Evolutionary conservation across 73 alveolate genomes (phyloP), one percentile per base, ranked within the genome.

Genomic region (Effrenium voratum): DNA sequence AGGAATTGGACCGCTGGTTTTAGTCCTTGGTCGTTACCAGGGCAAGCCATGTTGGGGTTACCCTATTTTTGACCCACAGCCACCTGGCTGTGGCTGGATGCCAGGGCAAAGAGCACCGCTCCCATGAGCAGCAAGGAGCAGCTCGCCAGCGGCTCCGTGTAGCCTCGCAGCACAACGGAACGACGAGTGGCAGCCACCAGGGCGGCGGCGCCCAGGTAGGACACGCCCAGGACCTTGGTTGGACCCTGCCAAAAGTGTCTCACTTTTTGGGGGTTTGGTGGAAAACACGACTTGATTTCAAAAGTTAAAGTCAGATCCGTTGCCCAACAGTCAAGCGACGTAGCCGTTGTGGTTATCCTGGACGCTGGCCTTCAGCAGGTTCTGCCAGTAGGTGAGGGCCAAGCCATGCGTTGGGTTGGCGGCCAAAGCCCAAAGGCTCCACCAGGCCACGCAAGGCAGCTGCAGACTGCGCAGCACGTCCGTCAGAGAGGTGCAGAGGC

Each of bases 171-270:
- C 32, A 82, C 19, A 12, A 60, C 36, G 26, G 92, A 82, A 49
- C 92, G 46, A 50, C 92, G 92, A n/a, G 70, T 49, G 32, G 73
- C 92, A n/a, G 92, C 92, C 38, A 82, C 92, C 72, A 82, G 52
- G 3, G 19, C 34, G 3, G 92, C 92, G 49, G 92, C 92, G 2
- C 50, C 92, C 73, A 82, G 26, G 16, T 82, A 82, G 50, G 75
- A 49, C 36, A 38, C 75, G 3, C 92, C 92, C 92, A 82, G 50
- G 75, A 47, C n/a, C n/a, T n/a, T n/a, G n/a, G n/a, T n/a, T n/a
- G n/a, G n/a, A n/a, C n/a, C n/a, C n/a, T n/a, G n/a, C n/a, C n/a
- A n/a, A n/a, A n/a, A n/a, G n/a, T n/a, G n/a, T n/a, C n/a, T n/a
- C n/a, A n/a, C n/a, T n/a, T n/a, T n/a, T n/a, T n/a, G n/a, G n/a